Base-by-base conservation (phyloP, 2,329 filamentous ascomycete genomes). In the Colletotrichum agaves region DNA sequence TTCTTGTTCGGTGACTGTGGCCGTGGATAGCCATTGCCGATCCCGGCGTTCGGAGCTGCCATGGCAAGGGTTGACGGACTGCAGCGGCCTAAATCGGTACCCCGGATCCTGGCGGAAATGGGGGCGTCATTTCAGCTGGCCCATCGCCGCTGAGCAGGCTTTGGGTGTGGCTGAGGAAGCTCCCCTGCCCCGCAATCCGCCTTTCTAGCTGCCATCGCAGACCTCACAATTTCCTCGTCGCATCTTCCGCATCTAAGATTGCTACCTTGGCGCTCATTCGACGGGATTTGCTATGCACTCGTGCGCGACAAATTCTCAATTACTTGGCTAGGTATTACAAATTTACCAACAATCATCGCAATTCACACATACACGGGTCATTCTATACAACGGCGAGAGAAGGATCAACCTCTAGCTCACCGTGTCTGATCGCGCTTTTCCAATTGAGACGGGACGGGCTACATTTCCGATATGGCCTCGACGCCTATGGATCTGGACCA, bases 401-500 rank as follows among this genome's bases (percentile, higher is more conserved):
- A 37, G 11, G 35, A 52, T 35, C 15, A 27, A 33, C 11, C 7
- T 52, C 15, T n/a, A n/a, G n/a, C 13, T n/a, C n/a, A 10, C 23
- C 10, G 21, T 23, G 27, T 15, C 15, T n/a, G 3, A 8, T 19
- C 41, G 17, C 35, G 41, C 41, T 15, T n/a, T 31, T 27, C 47
- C 47, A 31, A 52, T 53, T 13, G 33, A 19, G 19, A 10, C 17
- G 31, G 41, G n/a, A 43, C 31, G 33, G 39, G 39, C 17, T 21
- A 19, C 39, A 12, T 37, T 8, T 10, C 21, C 55, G 65, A 39
- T 41, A 87, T 87, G 85, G 77, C 84, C 50, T 84, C 84, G 23
- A 86, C 82, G 27, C 84, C 84, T 10, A 89, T 89, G 87, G 86
- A 89, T 58, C 72, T 88, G 39, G 87, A 89, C 70, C 77, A 78